Conservation (phyloP, 129 eudicot species). For the Flaveria trinervia region DNA sequence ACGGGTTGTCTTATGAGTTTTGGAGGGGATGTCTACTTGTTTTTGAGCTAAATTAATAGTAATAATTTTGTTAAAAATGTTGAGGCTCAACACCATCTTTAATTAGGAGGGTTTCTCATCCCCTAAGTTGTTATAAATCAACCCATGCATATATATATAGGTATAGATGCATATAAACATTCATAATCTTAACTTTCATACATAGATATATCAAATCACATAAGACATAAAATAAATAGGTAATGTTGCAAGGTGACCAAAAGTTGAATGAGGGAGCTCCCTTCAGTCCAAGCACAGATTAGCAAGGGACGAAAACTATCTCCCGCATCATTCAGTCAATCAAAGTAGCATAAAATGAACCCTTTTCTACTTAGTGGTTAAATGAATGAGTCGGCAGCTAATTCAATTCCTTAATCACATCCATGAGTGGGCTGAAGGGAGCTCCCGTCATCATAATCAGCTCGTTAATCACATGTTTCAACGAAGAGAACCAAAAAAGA, state of each 20-base stretch:
- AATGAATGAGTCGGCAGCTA: constrained; percentile 99
- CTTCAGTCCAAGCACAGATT: constrained; percentile 99
- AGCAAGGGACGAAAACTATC: constrained; percentile 79
- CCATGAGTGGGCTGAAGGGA: constrained; percentile 99
- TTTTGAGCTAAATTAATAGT: background rate
- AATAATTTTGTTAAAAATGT: background rate
- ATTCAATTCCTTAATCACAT: constrained; percentile 66
- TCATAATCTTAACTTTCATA: background rate
- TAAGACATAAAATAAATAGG: background rate
- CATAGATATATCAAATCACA: background rate
- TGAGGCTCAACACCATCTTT: background rate
- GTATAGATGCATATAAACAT: background rate
- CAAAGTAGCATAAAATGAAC: constrained; percentile 62
- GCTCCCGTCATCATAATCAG: constrained; percentile 53
- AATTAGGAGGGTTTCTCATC: background rate
- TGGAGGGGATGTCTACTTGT: background rate
- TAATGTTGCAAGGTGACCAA: background rate
- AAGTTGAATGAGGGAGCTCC: constrained; percentile 82
- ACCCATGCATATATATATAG: background rate
- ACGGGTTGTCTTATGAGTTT: background rate
- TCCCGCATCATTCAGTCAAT: constrained; percentile 99
- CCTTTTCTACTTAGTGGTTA: constrained; percentile 63
- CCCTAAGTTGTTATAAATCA: background rate
- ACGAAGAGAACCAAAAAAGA: background rate
- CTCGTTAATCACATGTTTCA: background rate